A percentile compares a stretch with the other conserved stretches of the same genome.
Conservation (phyloP, 148 eudicot species). For the Chenopodium album region DNA sequence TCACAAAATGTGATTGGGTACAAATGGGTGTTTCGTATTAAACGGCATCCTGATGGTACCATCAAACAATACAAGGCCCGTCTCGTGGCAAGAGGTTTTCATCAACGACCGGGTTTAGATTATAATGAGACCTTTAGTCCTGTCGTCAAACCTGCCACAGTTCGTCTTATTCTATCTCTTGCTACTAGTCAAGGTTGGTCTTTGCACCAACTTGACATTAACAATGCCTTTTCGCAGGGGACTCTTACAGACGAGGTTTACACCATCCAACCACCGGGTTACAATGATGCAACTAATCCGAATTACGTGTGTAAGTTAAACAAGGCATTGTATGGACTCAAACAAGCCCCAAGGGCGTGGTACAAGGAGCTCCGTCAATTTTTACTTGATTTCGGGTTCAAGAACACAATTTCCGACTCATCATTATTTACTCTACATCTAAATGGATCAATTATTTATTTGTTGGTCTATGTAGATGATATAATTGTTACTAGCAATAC, state of each 20-base stretch:
- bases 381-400: background rate
- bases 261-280: background rate
- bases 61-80: too few relatives aligned
- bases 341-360: slow-evolving; percentile 9
- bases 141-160: background rate
- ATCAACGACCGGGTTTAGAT: background rate
- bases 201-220: background rate
- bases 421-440: background rate
- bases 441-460: background rate
- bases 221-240: slow-evolving; percentile 5
- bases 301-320: background rate
- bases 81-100: background rate
- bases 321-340: background rate
- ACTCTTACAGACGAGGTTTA: background rate
- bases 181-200: background rate
- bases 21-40: too few relatives aligned
- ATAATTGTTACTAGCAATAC: background rate
- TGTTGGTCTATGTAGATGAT: background rate
- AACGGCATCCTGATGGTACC: too few relatives aligned
- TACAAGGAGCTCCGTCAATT: background rate
- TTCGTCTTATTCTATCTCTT: background rate
- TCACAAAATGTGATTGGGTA: too few relatives aligned
- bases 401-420: background rate
- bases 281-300: background rate
- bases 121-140: background rate